These are phyloP conservation scores for Coemansia sp. DNA, from an alignment of 192 early-diverging fungal genomes.

Conservation along the genomic window DNA sequence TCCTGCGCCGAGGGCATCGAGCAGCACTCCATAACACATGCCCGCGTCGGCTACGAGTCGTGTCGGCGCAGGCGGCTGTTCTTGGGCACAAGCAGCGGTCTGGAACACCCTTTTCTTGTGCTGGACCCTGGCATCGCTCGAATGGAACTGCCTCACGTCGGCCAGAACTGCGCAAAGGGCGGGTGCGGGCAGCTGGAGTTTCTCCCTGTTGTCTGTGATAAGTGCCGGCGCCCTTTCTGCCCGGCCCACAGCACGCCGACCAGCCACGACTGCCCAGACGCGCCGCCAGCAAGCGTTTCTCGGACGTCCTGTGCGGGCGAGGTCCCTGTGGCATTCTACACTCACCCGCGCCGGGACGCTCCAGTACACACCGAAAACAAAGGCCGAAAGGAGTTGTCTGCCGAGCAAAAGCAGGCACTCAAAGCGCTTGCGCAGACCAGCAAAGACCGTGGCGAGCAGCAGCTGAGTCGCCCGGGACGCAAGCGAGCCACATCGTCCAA, in stretches of 20 bases:
- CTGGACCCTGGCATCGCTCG: too few species aligned
- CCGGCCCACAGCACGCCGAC: conserved; percentile 11
- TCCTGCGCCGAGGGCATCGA: too few species aligned
- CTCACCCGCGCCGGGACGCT: conserved; percentile 11
- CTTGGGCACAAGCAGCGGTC: too few species aligned
- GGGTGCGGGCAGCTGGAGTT: conserved; percentile 33
- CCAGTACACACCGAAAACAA: conserved; percentile 4
- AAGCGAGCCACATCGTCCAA: conserved; percentile 6
- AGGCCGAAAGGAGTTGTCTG: conserved; percentile 18
- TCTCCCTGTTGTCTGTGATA: conserved; percentile 14
- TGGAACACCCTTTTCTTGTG: too few species aligned
- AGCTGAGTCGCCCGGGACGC: neutral
- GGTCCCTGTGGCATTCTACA: conserved; percentile 20
- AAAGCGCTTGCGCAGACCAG: neutral
- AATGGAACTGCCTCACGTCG: conserved; percentile 42
- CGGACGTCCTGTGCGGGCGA: neutral
- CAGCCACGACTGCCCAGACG: conserved; percentile 14
- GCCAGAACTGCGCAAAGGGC: conserved; percentile 17
- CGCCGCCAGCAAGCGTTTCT: neutral
- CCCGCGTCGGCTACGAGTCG: too few species aligned
- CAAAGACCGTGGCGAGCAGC: neutral
- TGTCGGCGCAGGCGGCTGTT: too few species aligned
- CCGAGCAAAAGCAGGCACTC: conserved; percentile 21
- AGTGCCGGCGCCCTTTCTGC: conserved; percentile 26
- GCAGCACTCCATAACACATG: too few species aligned